Base-by-base conservation (phyloP, 2,329 filamentous ascomycete species). In the Paecilomyces variotii region DNA sequence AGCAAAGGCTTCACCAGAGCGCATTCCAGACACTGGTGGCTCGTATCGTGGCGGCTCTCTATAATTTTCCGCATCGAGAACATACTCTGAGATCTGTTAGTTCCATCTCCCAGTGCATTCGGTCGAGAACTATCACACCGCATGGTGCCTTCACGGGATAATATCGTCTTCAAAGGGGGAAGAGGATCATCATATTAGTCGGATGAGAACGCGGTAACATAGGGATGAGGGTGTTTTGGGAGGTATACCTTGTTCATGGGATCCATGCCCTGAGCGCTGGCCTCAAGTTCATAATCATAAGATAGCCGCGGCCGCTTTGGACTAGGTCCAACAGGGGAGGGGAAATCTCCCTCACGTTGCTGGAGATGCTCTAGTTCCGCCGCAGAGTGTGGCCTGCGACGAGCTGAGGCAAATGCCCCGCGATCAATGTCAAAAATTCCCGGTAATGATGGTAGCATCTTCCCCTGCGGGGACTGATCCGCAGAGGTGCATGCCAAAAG, bases 1-100 rank as follows among this genome's bases (percentile, higher is more conserved):
- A 65, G 30, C 32, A 65, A 26, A 26, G 57, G 58, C 27, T 61
- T 60, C 2, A 62, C 60, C 28, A 59, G 57, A 54, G 56, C 53
- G 56, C 63, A 66, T 19, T 63, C 61, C 26, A 49, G 19, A 27
- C 56, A 55, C 10, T 55, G 54, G 4, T 11, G 24, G n/a, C 27
- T 28, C 27, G 50, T 10, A 28, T 12, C 24, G 3, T 24, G 50
- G 2, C 9, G 50, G 25, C 10, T 26, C 2, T 26, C 50, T 24
- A 19, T 28, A 52, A 24, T 52, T 26, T 28, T 52, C 24, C 27
- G 24, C 5, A 6, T 52, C 14, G 50, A 26, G 27, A 52, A 28
- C 24, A 26, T 28, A 26, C 27, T 24, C 50, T 52, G 50, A 26
- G 10, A 28, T 28, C 10, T 52, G 27, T 52, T 14, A 52, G 50